Evolutionary conservation across 75 land plant genomes (phyloP), one percentile per base, ranked within the genome.

Genomic region (Chamaecyparis obtusa): DNA sequence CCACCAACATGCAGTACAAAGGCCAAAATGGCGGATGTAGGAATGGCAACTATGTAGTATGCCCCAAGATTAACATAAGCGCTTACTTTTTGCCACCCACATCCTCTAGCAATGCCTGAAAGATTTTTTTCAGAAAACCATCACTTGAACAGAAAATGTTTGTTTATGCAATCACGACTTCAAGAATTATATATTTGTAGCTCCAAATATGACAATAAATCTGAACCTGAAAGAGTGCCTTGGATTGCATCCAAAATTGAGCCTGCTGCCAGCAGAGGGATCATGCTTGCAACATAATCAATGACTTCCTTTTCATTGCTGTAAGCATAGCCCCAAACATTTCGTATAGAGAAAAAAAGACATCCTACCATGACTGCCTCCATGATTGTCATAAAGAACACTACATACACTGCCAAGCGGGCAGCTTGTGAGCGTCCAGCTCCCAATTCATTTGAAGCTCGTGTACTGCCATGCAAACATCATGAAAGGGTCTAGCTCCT

Each of bases 381-480:
- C 51, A 87, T 48, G 5, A 88, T 48, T 16, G 93, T 90, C 21
- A 97, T 82, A 2, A 72, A 17, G 24, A 93, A 13, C 46, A 86
- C 92, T 3, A 90, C 90, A 6, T 83, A 8, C 37, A 94, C 89
- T 43, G 98, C 92, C 76, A 90, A 55, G 6, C 85, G 90, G 14
- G 95, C 99, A 16, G 88, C 87, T 21, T 83, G 83, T 51, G 97
- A 86, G 9, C 82, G 35, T 39, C 93, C 93, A 48, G 94, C 97
- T 49, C 99, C 99, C 43, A 97, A 83, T 89, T 97, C 97, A 88
- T 97, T 97, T 30, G 97, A 90, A 85, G 94, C 93, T 81, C 97
- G 82, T 57, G 94, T 93, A 67, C 97, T 95, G 85, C 54, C 77
- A 32, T 30, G 37, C 39, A 48, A 27, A 35, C 4, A 84, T 33